Base-by-base conservation (phyloP, 2,329 filamentous ascomycete species). In the Elsinoe batatas region DNA sequence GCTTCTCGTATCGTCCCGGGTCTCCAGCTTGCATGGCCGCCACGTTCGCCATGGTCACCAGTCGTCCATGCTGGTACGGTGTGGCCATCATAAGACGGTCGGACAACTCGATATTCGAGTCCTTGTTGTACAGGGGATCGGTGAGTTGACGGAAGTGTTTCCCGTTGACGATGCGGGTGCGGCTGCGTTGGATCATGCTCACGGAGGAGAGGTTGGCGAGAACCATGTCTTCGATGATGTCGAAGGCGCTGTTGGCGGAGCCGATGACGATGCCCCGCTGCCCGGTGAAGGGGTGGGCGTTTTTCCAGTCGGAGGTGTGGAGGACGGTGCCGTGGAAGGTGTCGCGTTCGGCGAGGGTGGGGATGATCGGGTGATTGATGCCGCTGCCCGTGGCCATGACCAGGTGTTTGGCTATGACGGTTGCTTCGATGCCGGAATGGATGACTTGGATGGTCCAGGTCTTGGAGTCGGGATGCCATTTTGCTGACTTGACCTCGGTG, bases 101-200 rank as follows among this genome's bases (percentile, higher is more conserved):
- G 1, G 58, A 64, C 0, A 58, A 36, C 0, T 63, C 63, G 0
- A 59, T 35, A 10, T 58, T 68, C 3, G 22, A 35, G 15, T 53
- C 20, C 1, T 26, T 38, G n/a, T 56, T 56, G 43, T 61, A 66
- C 65, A 71, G 35, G 1, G 36, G 33, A 26, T 53, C 49, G 2
- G 18, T 37, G 22, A 53, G 32, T n/a, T 3, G 10, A 8, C 37
- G 36, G 35, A 53, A 37, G 20, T 53, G 33, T 22, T 40, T 26
- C 20, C 22, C 35, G 13, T 30, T 26, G 15, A 22, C 12, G 32
- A 53, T 20, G 12, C 33, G 22, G 17, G 75, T 77, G 11, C 64
- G 67, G 43, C 63, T 67, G 20, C 75, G 70, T 58, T 77, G 75
- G 0, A 77, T 63, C 60, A 77, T 73, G 12, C 74, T 77, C 15